phyloP scores from a whole-genome alignment of 306 rosid species.

The Nissolia schottii region DNA sequence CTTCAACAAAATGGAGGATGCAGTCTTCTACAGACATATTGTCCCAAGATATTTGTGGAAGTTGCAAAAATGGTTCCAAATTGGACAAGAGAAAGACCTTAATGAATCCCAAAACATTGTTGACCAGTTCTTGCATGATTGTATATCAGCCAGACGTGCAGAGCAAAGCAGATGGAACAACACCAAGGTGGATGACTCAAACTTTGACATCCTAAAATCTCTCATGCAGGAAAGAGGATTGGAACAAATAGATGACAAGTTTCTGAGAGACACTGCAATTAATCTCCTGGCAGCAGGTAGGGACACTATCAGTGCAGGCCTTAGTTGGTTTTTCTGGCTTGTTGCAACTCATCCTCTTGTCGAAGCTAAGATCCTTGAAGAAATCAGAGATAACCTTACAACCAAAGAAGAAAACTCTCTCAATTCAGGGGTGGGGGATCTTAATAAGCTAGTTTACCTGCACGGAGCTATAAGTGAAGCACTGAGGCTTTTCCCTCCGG shows the following conservation, averaged over 20 bases:
- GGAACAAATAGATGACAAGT: not conserved
- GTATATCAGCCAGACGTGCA: not conserved
- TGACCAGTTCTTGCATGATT: not conserved
- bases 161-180: not conserved
- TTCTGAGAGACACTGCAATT: not conserved
- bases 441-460: not conserved
- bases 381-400: not conserved
- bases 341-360: not conserved
- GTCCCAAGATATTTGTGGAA: conserved; percentile 10
- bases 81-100: not conserved
- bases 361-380: conserved; percentile 12
- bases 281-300: not conserved
- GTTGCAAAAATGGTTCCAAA: not conserved
- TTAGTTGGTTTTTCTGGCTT: conserved; percentile 19
- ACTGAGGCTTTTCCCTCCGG: not conserved
- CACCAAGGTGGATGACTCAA: not conserved
- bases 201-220: not conserved
- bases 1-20: not conserved
- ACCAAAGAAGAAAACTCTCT: not conserved
- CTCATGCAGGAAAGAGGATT: not conserved
- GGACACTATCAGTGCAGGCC: not conserved
- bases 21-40: not conserved
- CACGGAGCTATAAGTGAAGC: conserved; percentile 23
- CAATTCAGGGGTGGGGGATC: not conserved
- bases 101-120: not conserved